Evolutionary conservation across 208 protist genomes (phyloP), one percentile per base, ranked within the genome.

Genomic region (Trypanosoma platydactyli): DNA sequence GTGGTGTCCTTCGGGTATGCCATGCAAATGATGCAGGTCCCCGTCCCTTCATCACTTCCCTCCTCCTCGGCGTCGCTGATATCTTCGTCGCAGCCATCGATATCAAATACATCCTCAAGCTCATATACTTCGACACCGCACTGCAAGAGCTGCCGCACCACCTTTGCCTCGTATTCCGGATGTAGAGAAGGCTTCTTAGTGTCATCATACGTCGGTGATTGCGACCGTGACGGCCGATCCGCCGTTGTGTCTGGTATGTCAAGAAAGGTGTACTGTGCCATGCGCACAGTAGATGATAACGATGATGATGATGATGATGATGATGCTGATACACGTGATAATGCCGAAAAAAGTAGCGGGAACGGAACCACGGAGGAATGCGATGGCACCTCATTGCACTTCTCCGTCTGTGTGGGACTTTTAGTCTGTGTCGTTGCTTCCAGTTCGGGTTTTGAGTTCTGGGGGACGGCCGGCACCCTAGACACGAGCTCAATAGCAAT

Each of bases 21-120:
- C 15, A 98, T 73, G 64, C 95, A 98, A 44, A 98, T 77, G 0
- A 96, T 89, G 61, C 95, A 98, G 52, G 85, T 30, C 12, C 76
- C 63, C 12, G 41, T 59, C 11, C 80, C 80, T 22, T 83, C 77
- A 16, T 77, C 65, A 15, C 79, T 73, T 2, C 74, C 79, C 6
- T 73, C 64, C 4, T 74, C 71, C 1, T 64, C 45, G 5, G 25
- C 60, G 2, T 58, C 59, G 11, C 62, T 52, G 29, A 20, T 25
- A 22, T 50, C 25, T 20, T 62, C 50, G 24, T 62, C 50, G 29
- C 24, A 48, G 18, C 30, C 70, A 45, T 73, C 80, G 35, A 91
- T 52, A 42, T 91, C 86, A 73, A 90, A 95, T 22, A 95, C 76
- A 51, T 92, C 82, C 33, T 91, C 80, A 7, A 95, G 55, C 48